phyloP scores from a whole-genome alignment of 768 basidiomycete genomes.

The Xerocomellus intermedius region DNA sequence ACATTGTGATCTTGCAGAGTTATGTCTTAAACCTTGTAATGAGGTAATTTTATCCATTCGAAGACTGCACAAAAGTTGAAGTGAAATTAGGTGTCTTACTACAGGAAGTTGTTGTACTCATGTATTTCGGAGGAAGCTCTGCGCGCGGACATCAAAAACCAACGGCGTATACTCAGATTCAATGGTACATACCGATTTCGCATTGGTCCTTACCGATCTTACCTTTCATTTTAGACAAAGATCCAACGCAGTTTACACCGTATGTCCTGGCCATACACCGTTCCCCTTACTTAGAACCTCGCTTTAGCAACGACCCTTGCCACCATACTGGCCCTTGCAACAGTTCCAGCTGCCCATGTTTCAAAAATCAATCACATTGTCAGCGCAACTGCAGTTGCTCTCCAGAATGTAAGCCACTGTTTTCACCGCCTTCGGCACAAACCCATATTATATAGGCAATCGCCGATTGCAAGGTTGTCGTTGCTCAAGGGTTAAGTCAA shows the following conservation, averaged over 20 bases:
- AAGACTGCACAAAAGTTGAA: not conserved
- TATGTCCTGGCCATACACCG: conserved; percentile 13
- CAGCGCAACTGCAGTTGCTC: conserved; percentile 54
- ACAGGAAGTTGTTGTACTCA: conserved; percentile 14
- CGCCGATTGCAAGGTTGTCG: conserved; percentile 58
- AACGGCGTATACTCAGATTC: conserved; percentile 15
- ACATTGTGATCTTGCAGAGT: conserved; percentile 53
- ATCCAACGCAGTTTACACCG: conserved; percentile 22
- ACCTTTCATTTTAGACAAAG: conserved; percentile 17
- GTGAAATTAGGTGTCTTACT: conserved; percentile 22
- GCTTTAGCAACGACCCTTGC: conserved; percentile 49
- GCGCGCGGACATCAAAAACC: conserved; percentile 1
- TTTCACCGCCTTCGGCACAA: not conserved
- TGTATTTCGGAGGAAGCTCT: not conserved
- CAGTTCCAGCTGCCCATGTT: conserved; percentile 47
- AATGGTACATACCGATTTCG: conserved; percentile 15
- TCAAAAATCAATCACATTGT: conserved; percentile 50
- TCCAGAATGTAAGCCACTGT: conserved; percentile 41
- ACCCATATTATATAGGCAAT: conserved; percentile 38
- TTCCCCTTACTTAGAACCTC: not conserved
- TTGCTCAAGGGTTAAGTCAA: conserved; percentile 36
- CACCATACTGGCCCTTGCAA: conserved; percentile 56
- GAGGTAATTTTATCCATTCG: conserved; percentile 41
- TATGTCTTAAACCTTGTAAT: conserved; percentile 57
- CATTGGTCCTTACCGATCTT: not conserved